Evolutionary conservation across 805 yeast genomes (phyloP).

Genomic region (Schwanniomyces pseudopolymorphus): DNA sequence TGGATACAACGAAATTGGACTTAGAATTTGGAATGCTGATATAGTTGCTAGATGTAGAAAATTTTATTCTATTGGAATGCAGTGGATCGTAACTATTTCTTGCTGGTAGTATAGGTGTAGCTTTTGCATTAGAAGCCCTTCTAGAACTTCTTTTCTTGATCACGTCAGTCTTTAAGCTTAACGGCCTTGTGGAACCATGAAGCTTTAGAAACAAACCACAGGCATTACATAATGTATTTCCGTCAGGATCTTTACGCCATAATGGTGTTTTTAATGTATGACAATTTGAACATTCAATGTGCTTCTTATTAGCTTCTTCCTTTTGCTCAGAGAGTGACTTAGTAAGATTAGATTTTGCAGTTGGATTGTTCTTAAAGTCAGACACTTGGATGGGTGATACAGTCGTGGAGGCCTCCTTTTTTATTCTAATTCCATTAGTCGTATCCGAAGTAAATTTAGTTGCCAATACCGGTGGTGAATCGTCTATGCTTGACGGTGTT

Average conservation of each 20-base stretch:
- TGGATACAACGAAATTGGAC: conserved; percentile 1
- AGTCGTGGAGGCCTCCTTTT: conserved; percentile 17
- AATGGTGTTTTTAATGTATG: conserved; percentile 60
- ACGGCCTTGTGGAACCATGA: conserved; percentile 62
- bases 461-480: conserved; percentile 3
- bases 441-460: background rate
- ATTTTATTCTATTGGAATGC: conserved; percentile 1
- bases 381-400: conserved; percentile 14
- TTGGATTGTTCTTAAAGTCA: conserved; percentile 1
- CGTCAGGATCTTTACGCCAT: conserved; percentile 60
- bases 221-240: conserved; percentile 63
- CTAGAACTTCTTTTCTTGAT: conserved; percentile 58
- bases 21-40: conserved; percentile 6
- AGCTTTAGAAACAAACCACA: conserved; percentile 61
- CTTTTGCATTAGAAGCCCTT: conserved; percentile 12
- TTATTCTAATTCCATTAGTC: conserved; percentile 8
- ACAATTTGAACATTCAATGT: conserved; percentile 55
- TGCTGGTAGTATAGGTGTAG: background rate
- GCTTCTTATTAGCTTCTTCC: conserved; percentile 8
- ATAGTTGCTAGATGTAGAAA: conserved; percentile 1
- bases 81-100: conserved; percentile 2
- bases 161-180: conserved; percentile 55
- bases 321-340: conserved; percentile 16
- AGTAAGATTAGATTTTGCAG: conserved; percentile 20
- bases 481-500: conserved; percentile 34